Percentiles rank a stretch among this genome's conserved stretches.
Evolutionary conservation across 805 yeast genomes (phyloP).

Genomic region (Metschnikowia baotianmanensis): DNA sequence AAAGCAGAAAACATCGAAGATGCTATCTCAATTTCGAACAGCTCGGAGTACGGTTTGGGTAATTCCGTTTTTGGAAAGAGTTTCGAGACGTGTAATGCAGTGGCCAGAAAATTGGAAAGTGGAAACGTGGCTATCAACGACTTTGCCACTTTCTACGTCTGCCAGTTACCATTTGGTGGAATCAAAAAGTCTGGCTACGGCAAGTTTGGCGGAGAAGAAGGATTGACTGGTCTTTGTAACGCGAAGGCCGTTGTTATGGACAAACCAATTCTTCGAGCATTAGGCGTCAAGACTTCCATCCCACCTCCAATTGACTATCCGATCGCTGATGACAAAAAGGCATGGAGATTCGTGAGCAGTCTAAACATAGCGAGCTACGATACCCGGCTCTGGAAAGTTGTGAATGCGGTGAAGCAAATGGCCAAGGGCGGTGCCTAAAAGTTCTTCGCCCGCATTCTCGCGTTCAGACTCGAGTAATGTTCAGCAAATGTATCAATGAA

Average conservation of each 20-base stretch:
- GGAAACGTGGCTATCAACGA: conserved; percentile 98
- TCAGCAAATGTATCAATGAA: too few relatives aligned
- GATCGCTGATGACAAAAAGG: conserved; percentile 70
- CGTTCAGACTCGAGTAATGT: too few relatives aligned
- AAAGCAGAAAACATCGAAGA: conserved; percentile 64
- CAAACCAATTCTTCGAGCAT: conserved; percentile 56
- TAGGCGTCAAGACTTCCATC: conserved; percentile 68
- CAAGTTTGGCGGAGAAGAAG: conserved; percentile 97
- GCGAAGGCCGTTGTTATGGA: conserved; percentile 89
- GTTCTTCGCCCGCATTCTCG: neutral
- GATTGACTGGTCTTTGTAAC: conserved; percentile 82
- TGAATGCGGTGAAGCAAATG: conserved; percentile 37
- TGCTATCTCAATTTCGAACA: conserved; percentile 76
- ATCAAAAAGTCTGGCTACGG: conserved; percentile 92
- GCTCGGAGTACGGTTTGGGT: conserved; percentile 87
- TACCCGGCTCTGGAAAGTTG: conserved; percentile 63
- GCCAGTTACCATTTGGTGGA: conserved; percentile 98
- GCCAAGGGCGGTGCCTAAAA: conserved; percentile 32
- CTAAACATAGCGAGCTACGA: conserved; percentile 86
- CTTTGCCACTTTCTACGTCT: conserved; percentile 93
- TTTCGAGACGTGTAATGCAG: conserved; percentile 53
- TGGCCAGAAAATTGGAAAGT: conserved; percentile 63
- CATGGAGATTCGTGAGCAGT: conserved; percentile 85
- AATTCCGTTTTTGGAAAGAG: conserved; percentile 81
- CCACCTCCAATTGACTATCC: conserved; percentile 94